Evolutionary conservation across 2,329 filamentous ascomycete species (phyloP).

Genomic region (Endothia cerciana): DNA sequence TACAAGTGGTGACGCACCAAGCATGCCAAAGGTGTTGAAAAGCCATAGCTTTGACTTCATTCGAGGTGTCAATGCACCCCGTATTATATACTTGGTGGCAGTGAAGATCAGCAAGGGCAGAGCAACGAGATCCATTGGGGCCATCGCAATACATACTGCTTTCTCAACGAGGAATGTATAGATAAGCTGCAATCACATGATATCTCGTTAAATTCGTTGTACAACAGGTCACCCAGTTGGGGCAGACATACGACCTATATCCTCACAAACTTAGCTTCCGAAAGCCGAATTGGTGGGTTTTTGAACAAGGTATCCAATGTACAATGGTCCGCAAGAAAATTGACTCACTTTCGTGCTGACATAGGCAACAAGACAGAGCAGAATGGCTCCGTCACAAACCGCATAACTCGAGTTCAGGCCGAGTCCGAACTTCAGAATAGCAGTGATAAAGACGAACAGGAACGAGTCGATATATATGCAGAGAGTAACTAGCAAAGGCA

Average conservation of each 20-base stretch:
- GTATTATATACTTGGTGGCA: constrained; percentile 57
- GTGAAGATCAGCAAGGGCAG: background rate
- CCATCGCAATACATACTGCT: constrained; percentile 47
- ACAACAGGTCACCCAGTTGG: no score
- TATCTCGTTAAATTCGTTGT: background rate
- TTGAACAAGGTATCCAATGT: constrained; percentile 23
- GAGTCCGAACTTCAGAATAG: constrained; percentile 59
- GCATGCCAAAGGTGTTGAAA: constrained; percentile 53
- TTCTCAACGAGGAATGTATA: constrained; percentile 69
- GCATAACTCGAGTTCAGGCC: constrained; percentile 54
- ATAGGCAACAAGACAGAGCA: constrained; percentile 65
- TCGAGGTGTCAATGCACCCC: constrained; percentile 52
- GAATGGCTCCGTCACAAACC: constrained; percentile 61
- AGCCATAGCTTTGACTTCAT: constrained; percentile 45
- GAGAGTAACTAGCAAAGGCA: background rate
- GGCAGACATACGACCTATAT: constrained; percentile 18
- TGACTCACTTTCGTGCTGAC: constrained; percentile 62
- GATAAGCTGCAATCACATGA: constrained; percentile 48
- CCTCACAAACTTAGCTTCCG: no score
- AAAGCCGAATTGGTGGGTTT: background rate
- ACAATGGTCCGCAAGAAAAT: background rate
- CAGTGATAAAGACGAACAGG: constrained; percentile 61
- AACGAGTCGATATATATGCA: constrained; percentile 59
- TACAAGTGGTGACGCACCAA: constrained; percentile 39
- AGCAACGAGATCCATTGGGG: background rate